Evolutionary conservation across 805 yeast genomes (phyloP).

Genomic region (Kluyveromyces wickerhamii): DNA sequence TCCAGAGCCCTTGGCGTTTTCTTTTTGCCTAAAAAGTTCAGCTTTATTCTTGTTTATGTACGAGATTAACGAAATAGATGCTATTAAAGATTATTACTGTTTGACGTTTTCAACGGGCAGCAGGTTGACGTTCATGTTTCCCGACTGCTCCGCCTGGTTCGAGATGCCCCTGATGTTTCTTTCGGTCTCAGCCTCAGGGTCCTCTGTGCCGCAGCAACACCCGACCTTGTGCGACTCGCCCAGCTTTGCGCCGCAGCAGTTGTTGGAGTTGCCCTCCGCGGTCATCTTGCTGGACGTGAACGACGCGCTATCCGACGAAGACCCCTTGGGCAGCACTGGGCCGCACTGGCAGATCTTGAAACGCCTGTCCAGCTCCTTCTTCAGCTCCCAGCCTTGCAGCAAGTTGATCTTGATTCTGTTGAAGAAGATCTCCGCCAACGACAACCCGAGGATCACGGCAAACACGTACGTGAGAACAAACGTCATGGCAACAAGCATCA

Average conservation of each 20-base stretch:
- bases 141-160: constrained; percentile 24
- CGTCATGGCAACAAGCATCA: constrained; percentile 77
- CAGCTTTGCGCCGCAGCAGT: not conserved
- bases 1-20: no score
- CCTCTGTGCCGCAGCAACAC: constrained; percentile 10
- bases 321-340: constrained; percentile 22
- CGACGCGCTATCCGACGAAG: not conserved
- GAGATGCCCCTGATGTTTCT: constrained; percentile 19
- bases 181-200: constrained; percentile 18
- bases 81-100: no score
- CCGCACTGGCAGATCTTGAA: constrained; percentile 12
- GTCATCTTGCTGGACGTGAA: not conserved
- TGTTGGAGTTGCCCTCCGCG: not conserved
- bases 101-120: constrained; percentile 23
- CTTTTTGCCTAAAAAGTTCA: no score
- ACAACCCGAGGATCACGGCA: constrained; percentile 62
- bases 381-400: constrained; percentile 28
- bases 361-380: constrained; percentile 21
- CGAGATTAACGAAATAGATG: no score
- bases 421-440: constrained; percentile 63
- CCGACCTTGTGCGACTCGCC: constrained; percentile 3
- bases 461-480: constrained; percentile 60
- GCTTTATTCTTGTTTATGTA: no score
- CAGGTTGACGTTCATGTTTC: constrained; percentile 26
- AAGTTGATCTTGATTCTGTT: constrained; percentile 38